Conservation (phyloP, 1,139 yeast genomes). For the Zygoascus meyerae region DNA sequence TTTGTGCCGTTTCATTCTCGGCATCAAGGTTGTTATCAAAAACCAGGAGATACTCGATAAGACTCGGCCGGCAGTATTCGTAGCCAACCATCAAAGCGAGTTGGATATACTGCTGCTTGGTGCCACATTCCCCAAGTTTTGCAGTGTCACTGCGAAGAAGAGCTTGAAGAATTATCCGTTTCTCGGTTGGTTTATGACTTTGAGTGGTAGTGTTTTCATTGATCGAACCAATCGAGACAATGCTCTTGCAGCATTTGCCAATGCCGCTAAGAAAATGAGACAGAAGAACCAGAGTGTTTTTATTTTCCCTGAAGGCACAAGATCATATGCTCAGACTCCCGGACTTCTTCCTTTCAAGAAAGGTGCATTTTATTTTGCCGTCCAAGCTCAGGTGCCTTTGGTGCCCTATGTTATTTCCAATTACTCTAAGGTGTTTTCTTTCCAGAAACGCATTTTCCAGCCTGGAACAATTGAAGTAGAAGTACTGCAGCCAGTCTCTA, state of each 20-base stretch:
- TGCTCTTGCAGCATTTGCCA: constrained; percentile 67
- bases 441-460: constrained; percentile 43
- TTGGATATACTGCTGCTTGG: constrained; percentile 79
- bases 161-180: constrained; percentile 83
- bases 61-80: constrained; percentile 67
- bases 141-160: constrained; percentile 88
- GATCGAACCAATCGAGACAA: constrained; percentile 76
- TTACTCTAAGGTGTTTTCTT: constrained; percentile 66
- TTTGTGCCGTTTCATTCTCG: constrained; percentile 54
- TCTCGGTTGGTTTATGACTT: constrained; percentile 92
- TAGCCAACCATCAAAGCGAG: constrained; percentile 87
- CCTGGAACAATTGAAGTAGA: constrained; percentile 57
- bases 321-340: constrained; percentile 67
- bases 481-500: constrained; percentile 62
- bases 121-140: constrained; percentile 75
- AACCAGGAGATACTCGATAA: constrained; percentile 48
- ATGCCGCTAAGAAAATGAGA: constrained; percentile 59
- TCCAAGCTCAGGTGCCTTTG: constrained; percentile 83
- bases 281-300: constrained; percentile 60
- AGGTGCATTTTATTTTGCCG: constrained; percentile 97
- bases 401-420: constrained; percentile 85
- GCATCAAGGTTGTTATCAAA: constrained; percentile 62
- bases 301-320: constrained; percentile 90
- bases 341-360: constrained; percentile 83
- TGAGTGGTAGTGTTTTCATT: constrained; percentile 85